These are phyloP conservation scores for Selaginella moellendorffii DNA, from an alignment of 75 land plant genomes.

Conservation along the genomic window DNA sequence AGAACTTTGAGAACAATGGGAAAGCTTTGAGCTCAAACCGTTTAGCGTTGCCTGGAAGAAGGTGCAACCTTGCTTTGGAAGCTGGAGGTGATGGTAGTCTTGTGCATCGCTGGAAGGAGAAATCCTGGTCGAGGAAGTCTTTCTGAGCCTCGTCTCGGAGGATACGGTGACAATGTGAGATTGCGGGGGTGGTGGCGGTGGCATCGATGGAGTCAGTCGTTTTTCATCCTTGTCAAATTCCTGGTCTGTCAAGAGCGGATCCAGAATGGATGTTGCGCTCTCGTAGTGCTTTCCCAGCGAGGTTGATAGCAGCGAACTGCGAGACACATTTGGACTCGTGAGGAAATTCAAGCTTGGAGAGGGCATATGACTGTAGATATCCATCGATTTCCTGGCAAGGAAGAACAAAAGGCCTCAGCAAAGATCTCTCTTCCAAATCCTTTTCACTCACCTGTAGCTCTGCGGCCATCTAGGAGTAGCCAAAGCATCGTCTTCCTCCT, in stretches of 20 bases:
- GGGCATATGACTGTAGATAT: slow-evolving; percentile 19
- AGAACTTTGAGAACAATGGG: not conserved
- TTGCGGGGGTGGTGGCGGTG: not conserved
- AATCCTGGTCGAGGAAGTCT: not conserved
- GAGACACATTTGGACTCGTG: slow-evolving; percentile 16
- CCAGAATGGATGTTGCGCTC: not conserved
- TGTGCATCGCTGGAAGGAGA: not conserved
- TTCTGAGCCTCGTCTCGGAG: not conserved
- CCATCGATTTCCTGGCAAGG: slow-evolving; percentile 26
- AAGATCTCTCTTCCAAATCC: not conserved
- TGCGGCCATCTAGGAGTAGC: not conserved
- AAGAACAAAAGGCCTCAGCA: not conserved
- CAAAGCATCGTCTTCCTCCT: too few relatives aligned
- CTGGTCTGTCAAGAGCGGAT: slow-evolving; percentile 8
- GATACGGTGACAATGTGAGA: not conserved
- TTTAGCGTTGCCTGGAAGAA: slow-evolving; percentile 17
- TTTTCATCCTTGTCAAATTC: slow-evolving; percentile 5
- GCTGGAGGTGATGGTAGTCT: not conserved
- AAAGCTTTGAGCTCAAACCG: slow-evolving; percentile 12
- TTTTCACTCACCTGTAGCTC: not conserved
- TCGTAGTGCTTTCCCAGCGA: not conserved
- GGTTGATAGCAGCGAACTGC: not conserved
- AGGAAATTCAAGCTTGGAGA: slow-evolving; percentile 16
- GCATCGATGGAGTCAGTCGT: not conserved
- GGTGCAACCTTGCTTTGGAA: slow-evolving; percentile 12